Percentiles rank a stretch among this genome's conserved stretches.
Evolutionary conservation across 768 basidiomycete species (phyloP).

Genomic region (Asterophora lycoperdoides): DNA sequence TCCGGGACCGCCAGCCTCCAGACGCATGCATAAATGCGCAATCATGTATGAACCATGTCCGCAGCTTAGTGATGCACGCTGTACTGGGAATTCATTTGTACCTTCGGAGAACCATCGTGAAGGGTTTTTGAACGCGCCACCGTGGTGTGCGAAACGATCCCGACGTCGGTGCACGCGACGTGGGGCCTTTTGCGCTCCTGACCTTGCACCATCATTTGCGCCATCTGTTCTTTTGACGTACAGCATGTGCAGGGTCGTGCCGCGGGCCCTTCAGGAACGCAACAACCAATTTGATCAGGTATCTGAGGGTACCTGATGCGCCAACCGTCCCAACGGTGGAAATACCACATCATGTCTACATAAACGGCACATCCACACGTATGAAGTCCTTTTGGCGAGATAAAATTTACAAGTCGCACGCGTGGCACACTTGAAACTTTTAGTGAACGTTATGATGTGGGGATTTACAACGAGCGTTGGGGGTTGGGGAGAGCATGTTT

Average conservation of each 20-base stretch:
- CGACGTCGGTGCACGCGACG: not conserved
- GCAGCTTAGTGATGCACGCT: too few species aligned
- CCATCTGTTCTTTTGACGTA: not conserved
- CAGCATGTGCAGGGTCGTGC: not conserved
- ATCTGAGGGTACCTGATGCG: conserved; percentile 1
- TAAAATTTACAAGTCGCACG: conserved; percentile 1
- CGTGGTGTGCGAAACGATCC: not conserved
- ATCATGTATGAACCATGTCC: too few species aligned
- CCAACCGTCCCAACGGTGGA: not conserved
- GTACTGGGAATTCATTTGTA: not conserved
- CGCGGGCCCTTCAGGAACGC: conserved; percentile 1
- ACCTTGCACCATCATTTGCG: too few species aligned
- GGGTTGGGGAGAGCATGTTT: not conserved
- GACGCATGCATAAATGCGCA: too few species aligned
- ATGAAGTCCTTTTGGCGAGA: not conserved
- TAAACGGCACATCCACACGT: not conserved
- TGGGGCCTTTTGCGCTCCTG: not conserved
- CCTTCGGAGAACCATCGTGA: conserved; percentile 2
- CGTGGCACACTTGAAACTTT: conserved; percentile 1
- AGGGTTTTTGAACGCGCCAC: not conserved
- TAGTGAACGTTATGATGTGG: not conserved
- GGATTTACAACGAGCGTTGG: not conserved
- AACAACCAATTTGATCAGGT: conserved; percentile 15
- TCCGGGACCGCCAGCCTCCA: conserved; percentile 4
- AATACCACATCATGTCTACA: not conserved